Percentiles rank a stretch among this genome's conserved stretches.
Evolutionary conservation across 2,329 filamentous ascomycete genomes (phyloP).

Genomic region (Aspergillus niger): DNA sequence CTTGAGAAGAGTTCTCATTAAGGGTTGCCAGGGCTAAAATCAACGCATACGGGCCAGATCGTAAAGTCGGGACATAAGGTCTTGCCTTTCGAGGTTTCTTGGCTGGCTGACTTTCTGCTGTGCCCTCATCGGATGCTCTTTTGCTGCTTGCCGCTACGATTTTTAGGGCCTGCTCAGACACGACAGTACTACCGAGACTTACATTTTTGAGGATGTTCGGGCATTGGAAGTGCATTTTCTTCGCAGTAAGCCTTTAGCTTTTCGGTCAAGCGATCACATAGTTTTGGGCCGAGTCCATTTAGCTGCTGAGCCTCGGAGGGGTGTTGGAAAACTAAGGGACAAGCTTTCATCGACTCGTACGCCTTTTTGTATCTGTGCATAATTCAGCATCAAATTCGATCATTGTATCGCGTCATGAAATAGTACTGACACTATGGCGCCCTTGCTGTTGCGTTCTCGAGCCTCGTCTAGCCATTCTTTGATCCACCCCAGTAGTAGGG

Average conservation of each 20-base stretch:
- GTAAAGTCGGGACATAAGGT: slow-evolving; percentile 69
- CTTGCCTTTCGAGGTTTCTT: slow-evolving; percentile 63
- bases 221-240: slow-evolving; percentile 69
- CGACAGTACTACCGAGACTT: not conserved
- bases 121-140: slow-evolving; percentile 33
- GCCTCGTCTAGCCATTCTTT: slow-evolving; percentile 76
- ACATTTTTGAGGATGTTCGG: slow-evolving; percentile 56
- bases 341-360: slow-evolving; percentile 74
- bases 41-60: slow-evolving; percentile 75
- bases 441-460: slow-evolving; percentile 69
- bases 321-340: slow-evolving; percentile 70
- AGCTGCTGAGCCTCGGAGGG: slow-evolving; percentile 72
- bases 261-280: slow-evolving; percentile 69
- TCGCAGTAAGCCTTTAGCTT: slow-evolving; percentile 59
- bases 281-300: slow-evolving; percentile 71
- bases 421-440: slow-evolving; percentile 54
- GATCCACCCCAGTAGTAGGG: slow-evolving; percentile 71
- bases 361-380: slow-evolving; percentile 68
- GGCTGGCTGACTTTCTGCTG: slow-evolving; percentile 38
- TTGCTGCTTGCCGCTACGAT: slow-evolving; percentile 30
- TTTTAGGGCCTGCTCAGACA: slow-evolving; percentile 10
- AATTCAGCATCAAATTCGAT: slow-evolving; percentile 12
- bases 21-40: slow-evolving; percentile 66
- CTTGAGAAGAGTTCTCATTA: slow-evolving; percentile 56
- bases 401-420: not conserved